Conservation (phyloP, 1,284 basidiomycete species). For the Mycena citricolor region DNA sequence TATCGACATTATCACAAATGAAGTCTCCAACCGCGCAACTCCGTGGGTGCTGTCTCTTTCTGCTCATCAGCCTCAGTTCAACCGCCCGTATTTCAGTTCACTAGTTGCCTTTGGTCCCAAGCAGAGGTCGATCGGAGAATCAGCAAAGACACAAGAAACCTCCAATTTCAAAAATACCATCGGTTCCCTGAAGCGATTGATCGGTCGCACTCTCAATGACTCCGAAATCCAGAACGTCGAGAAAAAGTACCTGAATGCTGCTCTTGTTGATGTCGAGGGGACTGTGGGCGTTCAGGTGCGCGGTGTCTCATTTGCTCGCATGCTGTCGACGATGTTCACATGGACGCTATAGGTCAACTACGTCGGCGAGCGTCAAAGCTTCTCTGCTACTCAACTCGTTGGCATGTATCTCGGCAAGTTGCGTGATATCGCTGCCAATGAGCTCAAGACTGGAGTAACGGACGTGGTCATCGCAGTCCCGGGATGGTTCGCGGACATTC, state of each 20-base stretch:
- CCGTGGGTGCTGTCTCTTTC: slow-evolving; percentile 59
- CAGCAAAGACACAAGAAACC: slow-evolving; percentile 96
- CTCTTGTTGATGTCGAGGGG: slow-evolving; percentile 79
- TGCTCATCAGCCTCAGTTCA: slow-evolving; percentile 12
- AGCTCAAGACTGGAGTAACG: slow-evolving; percentile 82
- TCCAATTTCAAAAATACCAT: slow-evolving; percentile 97
- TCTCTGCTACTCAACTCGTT: slow-evolving; percentile 85
- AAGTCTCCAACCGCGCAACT: slow-evolving; percentile 92
- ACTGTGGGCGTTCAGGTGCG: slow-evolving; percentile 81
- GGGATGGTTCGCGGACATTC: slow-evolving; percentile 91
- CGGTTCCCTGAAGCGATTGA: slow-evolving; percentile 85
- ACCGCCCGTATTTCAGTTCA: slow-evolving; percentile 55
- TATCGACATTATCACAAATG: slow-evolving; percentile 94
- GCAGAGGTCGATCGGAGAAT: slow-evolving; percentile 86
- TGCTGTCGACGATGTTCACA: slow-evolving; percentile 13
- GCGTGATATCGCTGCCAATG: slow-evolving; percentile 78
- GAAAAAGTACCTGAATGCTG: slow-evolving; percentile 86
- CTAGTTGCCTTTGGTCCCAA: slow-evolving; percentile 89
- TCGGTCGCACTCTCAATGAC: slow-evolving; percentile 77
- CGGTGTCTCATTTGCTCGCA: slow-evolving; percentile 14
- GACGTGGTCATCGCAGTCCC: slow-evolving; percentile 94
- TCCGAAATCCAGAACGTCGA: slow-evolving; percentile 79
- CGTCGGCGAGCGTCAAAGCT: slow-evolving; percentile 74
- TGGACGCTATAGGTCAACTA: slow-evolving; percentile 80
- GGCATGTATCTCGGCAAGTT: slow-evolving; percentile 87